Evolutionary conservation across 176 grass and related monocot genomes (phyloP).

Genomic region (Elaeis guineensis): DNA sequence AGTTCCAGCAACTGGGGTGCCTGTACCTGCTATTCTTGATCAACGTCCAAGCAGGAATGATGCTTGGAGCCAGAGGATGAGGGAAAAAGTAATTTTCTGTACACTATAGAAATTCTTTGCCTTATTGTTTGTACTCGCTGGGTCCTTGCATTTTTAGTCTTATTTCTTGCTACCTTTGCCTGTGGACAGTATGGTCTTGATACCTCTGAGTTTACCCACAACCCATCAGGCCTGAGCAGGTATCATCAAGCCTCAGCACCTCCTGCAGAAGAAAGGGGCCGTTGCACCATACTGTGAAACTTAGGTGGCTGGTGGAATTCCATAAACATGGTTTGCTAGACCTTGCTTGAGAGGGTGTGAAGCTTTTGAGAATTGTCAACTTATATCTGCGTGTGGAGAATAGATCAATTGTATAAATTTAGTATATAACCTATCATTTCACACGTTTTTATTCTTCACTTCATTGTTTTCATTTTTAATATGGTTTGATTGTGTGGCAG

Average conservation of each 20-base stretch:
- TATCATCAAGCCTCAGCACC: constrained; percentile 47
- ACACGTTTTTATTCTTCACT: too few species aligned
- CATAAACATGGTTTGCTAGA: constrained; percentile 28
- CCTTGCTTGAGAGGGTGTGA: background rate
- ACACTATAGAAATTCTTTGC: too few species aligned
- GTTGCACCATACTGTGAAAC: constrained; percentile 25
- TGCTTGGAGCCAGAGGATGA: constrained; percentile 88
- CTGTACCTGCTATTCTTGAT: constrained; percentile 48
- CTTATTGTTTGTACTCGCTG: background rate
- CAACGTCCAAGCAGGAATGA: constrained; percentile 80
- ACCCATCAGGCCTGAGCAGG: constrained; percentile 61
- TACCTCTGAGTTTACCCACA: constrained; percentile 79
- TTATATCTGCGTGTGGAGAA: too few species aligned
- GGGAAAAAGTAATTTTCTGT: constrained; percentile 50
- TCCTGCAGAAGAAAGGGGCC: constrained; percentile 53
- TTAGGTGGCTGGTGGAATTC: constrained; percentile 39
- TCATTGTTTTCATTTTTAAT: too few species aligned
- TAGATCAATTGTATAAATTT: too few species aligned
- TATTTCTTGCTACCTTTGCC: background rate
- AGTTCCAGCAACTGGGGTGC: constrained; percentile 42
- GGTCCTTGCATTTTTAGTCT: background rate
- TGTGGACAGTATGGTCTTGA: constrained; percentile 85
- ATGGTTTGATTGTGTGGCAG: too few species aligned
- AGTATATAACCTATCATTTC: too few species aligned
- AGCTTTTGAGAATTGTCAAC: too few species aligned